phyloP scores from a whole-genome alignment of 352 stramenopile genomes.

The Globisporangium paddicum region DNA sequence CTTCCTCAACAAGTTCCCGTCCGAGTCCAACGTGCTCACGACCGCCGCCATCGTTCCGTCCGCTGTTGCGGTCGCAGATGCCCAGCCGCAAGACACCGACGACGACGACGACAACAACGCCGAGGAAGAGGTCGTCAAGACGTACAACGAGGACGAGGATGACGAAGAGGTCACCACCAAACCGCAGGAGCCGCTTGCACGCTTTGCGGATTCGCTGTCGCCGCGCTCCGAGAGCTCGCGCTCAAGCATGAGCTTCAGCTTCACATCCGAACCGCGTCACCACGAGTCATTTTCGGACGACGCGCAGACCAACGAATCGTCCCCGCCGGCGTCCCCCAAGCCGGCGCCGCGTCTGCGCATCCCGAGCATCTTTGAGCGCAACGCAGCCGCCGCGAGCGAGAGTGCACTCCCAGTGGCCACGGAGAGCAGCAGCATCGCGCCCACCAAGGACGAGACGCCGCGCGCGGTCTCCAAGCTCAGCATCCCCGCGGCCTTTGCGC shows the following conservation, averaged over 20 bases:
- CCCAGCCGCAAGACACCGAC: neutral
- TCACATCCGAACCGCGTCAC: constrained; percentile 15
- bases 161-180: neutral
- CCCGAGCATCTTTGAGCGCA: constrained; percentile 50
- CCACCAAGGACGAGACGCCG: constrained; percentile 20
- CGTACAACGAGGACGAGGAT: constrained; percentile 6
- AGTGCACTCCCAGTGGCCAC: neutral
- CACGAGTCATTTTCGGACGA: constrained; percentile 15
- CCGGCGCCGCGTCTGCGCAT: constrained; percentile 39
- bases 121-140: constrained; percentile 6
- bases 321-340: constrained; percentile 14
- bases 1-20: constrained; percentile 68
- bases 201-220: constrained; percentile 3
- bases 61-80: neutral
- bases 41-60: constrained; percentile 14
- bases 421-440: constrained; percentile 24
- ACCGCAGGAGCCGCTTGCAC: neutral
- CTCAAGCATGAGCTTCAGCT: constrained; percentile 19
- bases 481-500: too few species aligned
- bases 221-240: constrained; percentile 8
- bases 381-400: constrained; percentile 5
- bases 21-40: constrained; percentile 15
- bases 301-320: too few species aligned
- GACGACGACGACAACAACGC: constrained; percentile 9
- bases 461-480: constrained; percentile 15